Evolutionary conservation across 2,329 filamentous ascomycete genomes (phyloP), one percentile per base, ranked within the genome.

Genomic region (Zasmidium angulare): DNA sequence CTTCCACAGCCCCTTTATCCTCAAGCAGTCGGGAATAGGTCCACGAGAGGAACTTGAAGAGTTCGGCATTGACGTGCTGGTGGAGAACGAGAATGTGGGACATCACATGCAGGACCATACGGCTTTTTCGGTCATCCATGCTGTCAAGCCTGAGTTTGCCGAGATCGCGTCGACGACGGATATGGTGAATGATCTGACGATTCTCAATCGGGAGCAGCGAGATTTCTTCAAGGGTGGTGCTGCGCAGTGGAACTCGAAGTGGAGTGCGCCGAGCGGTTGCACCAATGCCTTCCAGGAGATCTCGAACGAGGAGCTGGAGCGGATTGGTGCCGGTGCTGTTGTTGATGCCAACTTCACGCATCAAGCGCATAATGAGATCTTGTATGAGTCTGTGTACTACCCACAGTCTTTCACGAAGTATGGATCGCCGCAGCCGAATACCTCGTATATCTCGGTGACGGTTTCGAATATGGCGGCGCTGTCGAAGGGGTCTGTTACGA

Each of bases 11-110:
- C 85, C 86, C 3, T 86, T 89, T 72, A 74, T 89, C 6, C 81
- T 89, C 17, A 84, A 86, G 74, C 80, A 88, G 2, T 84, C 79
- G 47, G 87, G 87, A 19, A 80, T 89, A 40, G 86, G 86, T 0
- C 84, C 85, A 0, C 67, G 72, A 9, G 69, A 75, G 0, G 80
- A 86, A 63, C 78, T 89, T 2, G 61, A 77, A n/a, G 75, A 77
- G 57, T 79, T 83, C 66, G 73, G 76, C 21, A 88, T 89, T 62
- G 68, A 78, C 1, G 73, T 83, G 0, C 64, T 86, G n/a, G 77
- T 81, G 10, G 79, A 87, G 59, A 82, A 84, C 0, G 81, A 82
- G 1, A 84, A 86, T 47, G 86, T 89, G 1, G 87, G 87, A 6
- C 81, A 82, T 60, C 86, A 89, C 72, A 77, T 89, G 2, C 77